phyloP scores from a whole-genome alignment of 2,329 filamentous ascomycete species.

The Penicillium sp. region DNA sequence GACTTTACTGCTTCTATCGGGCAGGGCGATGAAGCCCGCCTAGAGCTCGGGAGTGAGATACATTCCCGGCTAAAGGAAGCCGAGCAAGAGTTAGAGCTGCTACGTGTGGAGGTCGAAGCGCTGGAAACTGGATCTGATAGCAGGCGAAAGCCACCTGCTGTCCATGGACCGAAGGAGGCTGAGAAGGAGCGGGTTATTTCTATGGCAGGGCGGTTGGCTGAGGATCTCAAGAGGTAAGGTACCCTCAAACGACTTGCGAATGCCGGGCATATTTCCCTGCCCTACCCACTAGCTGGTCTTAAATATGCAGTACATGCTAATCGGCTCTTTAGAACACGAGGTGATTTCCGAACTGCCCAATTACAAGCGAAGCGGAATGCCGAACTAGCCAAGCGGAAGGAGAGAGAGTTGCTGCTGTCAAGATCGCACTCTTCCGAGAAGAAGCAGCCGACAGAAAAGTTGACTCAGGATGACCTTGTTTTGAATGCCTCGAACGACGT shows the following conservation, averaged over 20 bases:
- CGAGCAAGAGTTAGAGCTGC: constrained; percentile 72
- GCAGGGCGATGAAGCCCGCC: constrained; percentile 56
- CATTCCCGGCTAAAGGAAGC: constrained; percentile 65
- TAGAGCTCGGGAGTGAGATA: constrained; percentile 73
- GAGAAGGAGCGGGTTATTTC: constrained; percentile 60
- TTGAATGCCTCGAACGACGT: constrained; percentile 72
- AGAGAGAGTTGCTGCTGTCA: constrained; percentile 67
- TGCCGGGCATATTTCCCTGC: too few relatives aligned
- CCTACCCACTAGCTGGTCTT: background rate
- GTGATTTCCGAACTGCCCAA: constrained; percentile 72
- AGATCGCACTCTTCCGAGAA: constrained; percentile 30
- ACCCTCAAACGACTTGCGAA: background rate
- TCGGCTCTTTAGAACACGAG: constrained; percentile 42
- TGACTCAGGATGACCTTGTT: constrained; percentile 63
- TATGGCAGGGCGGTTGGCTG: constrained; percentile 56
- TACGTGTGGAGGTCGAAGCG: constrained; percentile 69
- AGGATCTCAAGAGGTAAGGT: constrained; percentile 63
- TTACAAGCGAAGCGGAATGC: constrained; percentile 67
- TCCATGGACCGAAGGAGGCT: constrained; percentile 47
- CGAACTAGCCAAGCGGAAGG: constrained; percentile 62
- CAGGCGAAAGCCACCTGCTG: constrained; percentile 23
- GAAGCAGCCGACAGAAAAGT: constrained; percentile 37
- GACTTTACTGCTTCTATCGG: constrained; percentile 55
- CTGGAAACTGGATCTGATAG: constrained; percentile 43
- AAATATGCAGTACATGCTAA: constrained; percentile 5